phyloP scores from a whole-genome alignment of 345 rosid genomes.

The Excoecaria agallocha region DNA sequence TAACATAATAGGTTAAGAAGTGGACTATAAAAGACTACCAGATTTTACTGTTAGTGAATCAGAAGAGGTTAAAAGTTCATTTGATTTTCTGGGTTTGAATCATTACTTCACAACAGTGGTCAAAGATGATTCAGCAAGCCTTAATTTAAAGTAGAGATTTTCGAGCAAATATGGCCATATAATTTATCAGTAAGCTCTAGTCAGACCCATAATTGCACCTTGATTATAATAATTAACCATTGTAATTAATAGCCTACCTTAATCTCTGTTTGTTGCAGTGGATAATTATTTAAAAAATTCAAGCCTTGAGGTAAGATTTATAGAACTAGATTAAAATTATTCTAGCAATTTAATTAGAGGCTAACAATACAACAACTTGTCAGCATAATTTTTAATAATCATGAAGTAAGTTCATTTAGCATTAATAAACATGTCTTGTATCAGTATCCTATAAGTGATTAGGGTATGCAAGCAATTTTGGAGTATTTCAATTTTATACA shows the following conservation, averaged over 20 bases:
- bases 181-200: conserved; percentile 24
- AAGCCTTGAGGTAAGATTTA: neutral
- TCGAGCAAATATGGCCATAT: conserved; percentile 29
- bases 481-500: conserved; percentile 37
- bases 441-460: conserved; percentile 36
- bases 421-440: neutral
- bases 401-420: too few species aligned
- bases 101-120: conserved; percentile 30
- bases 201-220: neutral
- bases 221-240: neutral
- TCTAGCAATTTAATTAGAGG: too few species aligned
- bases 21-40: conserved; percentile 67
- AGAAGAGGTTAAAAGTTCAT: conserved; percentile 51
- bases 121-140: conserved; percentile 26
- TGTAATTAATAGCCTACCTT: neutral
- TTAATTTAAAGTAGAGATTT: conserved; percentile 33
- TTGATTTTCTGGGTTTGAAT: conserved; percentile 55
- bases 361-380: neutral
- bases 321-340: neutral
- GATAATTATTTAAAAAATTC: neutral
- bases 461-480: conserved; percentile 34
- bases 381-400: neutral
- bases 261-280: too few species aligned
- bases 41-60: conserved; percentile 57
- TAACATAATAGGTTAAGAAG: too few species aligned